Percentiles rank a stretch among this genome's conserved stretches.
These are phyloP conservation scores for Fusarium xyrophilum DNA, from an alignment of 2,329 filamentous ascomycete genomes.

Conservation along the genomic window DNA sequence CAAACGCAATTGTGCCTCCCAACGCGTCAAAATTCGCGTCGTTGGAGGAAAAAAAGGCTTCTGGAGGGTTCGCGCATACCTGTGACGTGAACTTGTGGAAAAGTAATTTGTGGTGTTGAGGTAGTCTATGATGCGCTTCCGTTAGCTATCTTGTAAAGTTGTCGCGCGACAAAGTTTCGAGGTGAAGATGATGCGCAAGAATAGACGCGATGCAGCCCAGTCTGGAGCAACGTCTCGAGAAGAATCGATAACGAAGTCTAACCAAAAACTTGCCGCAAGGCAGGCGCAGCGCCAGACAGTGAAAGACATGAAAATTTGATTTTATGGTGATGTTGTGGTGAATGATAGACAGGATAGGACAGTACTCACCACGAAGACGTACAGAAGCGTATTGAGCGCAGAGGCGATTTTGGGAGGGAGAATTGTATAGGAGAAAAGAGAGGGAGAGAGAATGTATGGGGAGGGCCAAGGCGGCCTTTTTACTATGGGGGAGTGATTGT, in stretches of 20 bases:
- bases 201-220: constrained; percentile 24
- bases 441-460: constrained; percentile 62
- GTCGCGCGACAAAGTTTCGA: constrained; percentile 23
- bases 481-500: constrained; percentile 71
- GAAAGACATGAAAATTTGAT: constrained; percentile 46
- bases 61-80: constrained; percentile 31
- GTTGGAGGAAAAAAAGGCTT: constrained; percentile 24
- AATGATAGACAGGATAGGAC: constrained; percentile 24
- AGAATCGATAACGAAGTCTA: constrained; percentile 27
- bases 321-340: constrained; percentile 43
- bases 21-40: constrained; percentile 28
- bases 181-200: constrained; percentile 27
- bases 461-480: constrained; percentile 65
- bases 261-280: constrained; percentile 24
- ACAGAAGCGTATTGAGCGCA: constrained; percentile 51
- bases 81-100: constrained; percentile 24
- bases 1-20: constrained; percentile 42
- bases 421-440: constrained; percentile 69
- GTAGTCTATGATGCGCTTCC: constrained; percentile 43
- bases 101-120: constrained; percentile 22
- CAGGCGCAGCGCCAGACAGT: constrained; percentile 24
- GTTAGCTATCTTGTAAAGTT: constrained; percentile 36
- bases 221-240: constrained; percentile 35
- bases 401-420: constrained; percentile 59
- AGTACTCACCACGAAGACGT: constrained; percentile 61